Conservation (phyloP, 2,329 filamentous ascomycete genomes). For the Ophiocordyceps sinensis region DNA sequence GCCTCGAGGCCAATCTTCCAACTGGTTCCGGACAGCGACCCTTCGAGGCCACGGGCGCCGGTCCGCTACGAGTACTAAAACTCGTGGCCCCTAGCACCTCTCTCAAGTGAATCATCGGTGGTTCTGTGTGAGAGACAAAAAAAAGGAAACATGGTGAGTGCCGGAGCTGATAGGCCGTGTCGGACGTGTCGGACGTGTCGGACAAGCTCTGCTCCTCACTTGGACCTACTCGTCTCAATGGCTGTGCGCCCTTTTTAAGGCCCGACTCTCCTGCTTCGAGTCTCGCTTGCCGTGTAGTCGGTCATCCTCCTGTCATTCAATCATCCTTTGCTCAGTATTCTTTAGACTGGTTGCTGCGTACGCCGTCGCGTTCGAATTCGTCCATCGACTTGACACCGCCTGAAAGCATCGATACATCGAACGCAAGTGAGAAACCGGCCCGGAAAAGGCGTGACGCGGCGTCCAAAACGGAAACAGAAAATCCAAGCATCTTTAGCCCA, state of each 20-base stretch:
- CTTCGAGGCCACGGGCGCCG: too few relatives aligned
- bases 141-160: constrained; percentile 6
- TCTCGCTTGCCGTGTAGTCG: not conserved
- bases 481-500: not conserved
- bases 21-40: too few relatives aligned
- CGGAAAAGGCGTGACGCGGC: not conserved
- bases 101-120: constrained; percentile 5
- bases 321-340: constrained; percentile 1
- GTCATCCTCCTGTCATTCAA: not conserved
- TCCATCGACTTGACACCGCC: not conserved
- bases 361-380: not conserved
- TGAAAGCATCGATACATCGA: not conserved
- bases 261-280: not conserved
- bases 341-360: not conserved
- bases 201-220: not conserved
- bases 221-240: not conserved
- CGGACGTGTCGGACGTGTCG: not conserved
- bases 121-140: constrained; percentile 4
- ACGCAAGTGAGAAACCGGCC: not conserved
- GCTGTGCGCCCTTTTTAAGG: not conserved
- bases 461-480: not conserved
- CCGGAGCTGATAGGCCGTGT: not conserved
- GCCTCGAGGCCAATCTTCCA: too few relatives aligned
- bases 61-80: not conserved
- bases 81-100: constrained; percentile 1